phyloP scores from a whole-genome alignment of 2,329 filamentous ascomycete species.

The Fusarium luffae region DNA sequence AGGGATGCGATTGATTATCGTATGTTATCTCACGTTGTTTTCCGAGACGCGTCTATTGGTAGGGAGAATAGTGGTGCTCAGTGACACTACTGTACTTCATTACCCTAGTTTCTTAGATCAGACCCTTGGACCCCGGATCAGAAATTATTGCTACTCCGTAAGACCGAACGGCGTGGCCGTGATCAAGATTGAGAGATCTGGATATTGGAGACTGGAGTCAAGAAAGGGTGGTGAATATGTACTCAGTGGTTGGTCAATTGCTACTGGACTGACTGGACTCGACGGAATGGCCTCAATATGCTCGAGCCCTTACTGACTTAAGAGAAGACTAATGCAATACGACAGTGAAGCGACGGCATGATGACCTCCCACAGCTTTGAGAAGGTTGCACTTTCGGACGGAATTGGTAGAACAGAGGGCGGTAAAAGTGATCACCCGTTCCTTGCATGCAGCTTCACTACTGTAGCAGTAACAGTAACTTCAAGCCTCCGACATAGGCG shows the following conservation, averaged over 20 bases:
- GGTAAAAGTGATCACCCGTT: constrained; percentile 30
- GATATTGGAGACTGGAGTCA: not conserved
- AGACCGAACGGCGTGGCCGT: not conserved
- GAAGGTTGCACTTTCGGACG: constrained; percentile 18
- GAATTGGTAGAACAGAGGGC: constrained; percentile 3
- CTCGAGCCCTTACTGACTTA: not conserved
- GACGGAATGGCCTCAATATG: not conserved
- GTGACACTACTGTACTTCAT: constrained; percentile 14
- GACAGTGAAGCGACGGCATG: constrained; percentile 11
- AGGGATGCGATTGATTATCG: constrained; percentile 1
- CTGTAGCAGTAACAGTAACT: not conserved
- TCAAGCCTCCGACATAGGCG: constrained; percentile 20
- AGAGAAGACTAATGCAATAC: constrained; percentile 15
- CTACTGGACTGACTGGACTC: not conserved
- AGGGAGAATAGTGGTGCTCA: constrained; percentile 4
- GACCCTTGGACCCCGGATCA: constrained; percentile 27
- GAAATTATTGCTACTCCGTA: not conserved
- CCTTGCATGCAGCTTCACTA: constrained; percentile 20
- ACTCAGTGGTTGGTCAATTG: not conserved
- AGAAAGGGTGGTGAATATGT: not conserved
- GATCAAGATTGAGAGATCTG: not conserved
- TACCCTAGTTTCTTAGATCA: constrained; percentile 7
- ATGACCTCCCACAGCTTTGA: constrained; percentile 13
- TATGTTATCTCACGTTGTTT: constrained; percentile 27
- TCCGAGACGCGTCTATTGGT: constrained; percentile 29